Percentiles rank a stretch among this genome's conserved stretches.
Evolutionary conservation across 768 basidiomycete genomes (phyloP).

Genomic region (Lentinula aciculospora): DNA sequence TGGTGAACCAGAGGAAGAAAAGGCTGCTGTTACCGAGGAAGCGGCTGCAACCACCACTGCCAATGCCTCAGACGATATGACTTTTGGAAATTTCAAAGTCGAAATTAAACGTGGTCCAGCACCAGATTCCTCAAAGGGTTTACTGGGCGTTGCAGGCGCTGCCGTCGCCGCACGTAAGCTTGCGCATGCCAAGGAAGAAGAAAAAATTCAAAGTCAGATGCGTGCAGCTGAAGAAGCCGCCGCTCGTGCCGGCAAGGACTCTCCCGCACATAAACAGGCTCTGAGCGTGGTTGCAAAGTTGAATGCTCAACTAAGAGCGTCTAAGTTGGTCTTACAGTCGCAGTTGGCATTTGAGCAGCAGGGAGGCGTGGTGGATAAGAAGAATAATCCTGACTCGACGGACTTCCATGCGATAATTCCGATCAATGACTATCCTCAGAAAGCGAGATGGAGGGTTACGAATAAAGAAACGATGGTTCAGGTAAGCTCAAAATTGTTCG

Average conservation of each 20-base stretch:
- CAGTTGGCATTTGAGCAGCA: slow-evolving; percentile 55
- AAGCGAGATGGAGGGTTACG: slow-evolving; percentile 97
- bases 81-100: slow-evolving; percentile 92
- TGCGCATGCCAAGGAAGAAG: slow-evolving; percentile 78
- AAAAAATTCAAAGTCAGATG: slow-evolving; percentile 74
- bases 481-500: slow-evolving; percentile 34
- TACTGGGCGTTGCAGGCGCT: slow-evolving; percentile 68
- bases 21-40: slow-evolving; percentile 43
- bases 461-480: slow-evolving; percentile 99
- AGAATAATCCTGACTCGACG: slow-evolving; percentile 84
- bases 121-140: slow-evolving; percentile 83
- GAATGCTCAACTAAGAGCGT: slow-evolving; percentile 86
- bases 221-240: slow-evolving; percentile 88
- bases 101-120: slow-evolving; percentile 98
- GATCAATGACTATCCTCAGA: slow-evolving; percentile 99
- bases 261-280: slow-evolving; percentile 80
- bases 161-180: slow-evolving; percentile 71
- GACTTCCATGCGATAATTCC: slow-evolving; percentile 99
- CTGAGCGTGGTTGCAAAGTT: slow-evolving; percentile 87
- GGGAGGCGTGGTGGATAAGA: slow-evolving; percentile 40
- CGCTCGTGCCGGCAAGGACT: slow-evolving; percentile 78
- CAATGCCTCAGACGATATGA: slow-evolving; percentile 70
- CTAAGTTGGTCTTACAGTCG: slow-evolving; percentile 76
- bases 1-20: slow-evolving; percentile 88
- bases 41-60: slow-evolving; percentile 30